Evolutionary conservation across 176 grass and related monocot genomes (phyloP), one percentile per base, ranked within the genome.

Genomic region (Guadua angustifolia): DNA sequence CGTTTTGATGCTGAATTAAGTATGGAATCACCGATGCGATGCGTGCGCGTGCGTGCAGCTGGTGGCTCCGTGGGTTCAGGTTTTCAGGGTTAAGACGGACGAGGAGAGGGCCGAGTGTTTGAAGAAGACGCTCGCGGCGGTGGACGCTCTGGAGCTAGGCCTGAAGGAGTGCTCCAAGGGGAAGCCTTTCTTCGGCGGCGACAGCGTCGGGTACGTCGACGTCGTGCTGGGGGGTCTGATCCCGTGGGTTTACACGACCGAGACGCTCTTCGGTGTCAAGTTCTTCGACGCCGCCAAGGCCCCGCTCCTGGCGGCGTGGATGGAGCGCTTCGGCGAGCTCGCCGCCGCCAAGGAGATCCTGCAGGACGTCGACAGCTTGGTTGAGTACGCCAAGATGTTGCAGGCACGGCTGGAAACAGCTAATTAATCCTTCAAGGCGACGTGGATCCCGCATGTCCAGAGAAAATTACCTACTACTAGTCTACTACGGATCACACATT

Each of bases 181-280:
- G 11, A 88, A 81, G 32, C 55, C 12, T 5, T 94, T 94, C 74
- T 94, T 94, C 35, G 86, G 88, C 0, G 92, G 89, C 15, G 88
- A 86, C 14, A 66, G 36, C 7, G 53, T 80, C 6, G 86, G 86
- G 25, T 78, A 73, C 64, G 9, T 94, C 18, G 88, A 94, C 45
- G 32, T 91, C 49, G 68, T 65, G 2, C 84, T 94, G 10, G 86
- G 83, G 2, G 61, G 39, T 13, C 24, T 60, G 18, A 16, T 83
- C 38, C 2, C 5, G 9, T 75, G 66, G 66, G 1, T 50, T 8
- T 45, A 39, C 61, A 24, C 66, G 1, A n/a, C 15, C 9, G 74
- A 74, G 46, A 14, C 19, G 51, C 77, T 86, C 39, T 68, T 19
- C 45, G 65, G 51, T 2, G 6, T 17, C 45, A 83, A 60, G 11